Conservation (phyloP, 108 stramenopile species). For the Chaetoceros muelleri region DNA sequence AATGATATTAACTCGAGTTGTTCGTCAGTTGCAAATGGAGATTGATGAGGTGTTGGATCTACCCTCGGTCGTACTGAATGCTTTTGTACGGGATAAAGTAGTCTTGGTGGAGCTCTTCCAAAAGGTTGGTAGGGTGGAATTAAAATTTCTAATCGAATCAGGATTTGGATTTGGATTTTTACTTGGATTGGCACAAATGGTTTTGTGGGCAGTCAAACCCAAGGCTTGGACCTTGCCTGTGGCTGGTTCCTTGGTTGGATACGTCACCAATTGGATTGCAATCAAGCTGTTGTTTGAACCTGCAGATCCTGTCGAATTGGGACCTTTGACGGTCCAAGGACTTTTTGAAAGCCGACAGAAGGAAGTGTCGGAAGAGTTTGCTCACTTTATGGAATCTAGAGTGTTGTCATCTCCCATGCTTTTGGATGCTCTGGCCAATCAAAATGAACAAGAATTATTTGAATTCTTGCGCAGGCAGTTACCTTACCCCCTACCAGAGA, state of each 20-base stretch:
- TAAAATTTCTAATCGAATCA: conserved; percentile 74
- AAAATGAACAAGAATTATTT: conserved; percentile 47
- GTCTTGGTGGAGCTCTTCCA: conserved; percentile 82
- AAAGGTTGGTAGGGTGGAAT: conserved; percentile 72
- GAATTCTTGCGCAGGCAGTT: conserved; percentile 51
- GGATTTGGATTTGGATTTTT: conserved; percentile 85
- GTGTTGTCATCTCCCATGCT: conserved; percentile 45
- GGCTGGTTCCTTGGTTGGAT: conserved; percentile 72
- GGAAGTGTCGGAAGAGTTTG: conserved; percentile 79
- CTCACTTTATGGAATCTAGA: conserved; percentile 47
- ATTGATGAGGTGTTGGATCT: conserved; percentile 59
- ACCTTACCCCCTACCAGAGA: conserved; percentile 55
- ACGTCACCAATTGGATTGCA: conserved; percentile 83
- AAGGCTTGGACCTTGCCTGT: conserved; percentile 83
- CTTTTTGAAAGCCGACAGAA: conserved; percentile 80
- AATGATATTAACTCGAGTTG: conserved; percentile 26
- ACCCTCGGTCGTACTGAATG: conserved; percentile 42
- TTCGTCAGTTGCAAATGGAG: conserved; percentile 39
- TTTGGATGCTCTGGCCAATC: conserved; percentile 41
- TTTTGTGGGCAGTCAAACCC: conserved; percentile 52
- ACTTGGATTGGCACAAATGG: conserved; percentile 81
- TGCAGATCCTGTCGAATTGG: conserved; percentile 55
- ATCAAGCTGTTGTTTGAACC: conserved; percentile 80
- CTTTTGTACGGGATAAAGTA: conserved; percentile 61
- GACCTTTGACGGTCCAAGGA: conserved; percentile 63